Evolutionary conservation across 331 rosid genomes (phyloP).

Genomic region (Rosa hybrid): DNA sequence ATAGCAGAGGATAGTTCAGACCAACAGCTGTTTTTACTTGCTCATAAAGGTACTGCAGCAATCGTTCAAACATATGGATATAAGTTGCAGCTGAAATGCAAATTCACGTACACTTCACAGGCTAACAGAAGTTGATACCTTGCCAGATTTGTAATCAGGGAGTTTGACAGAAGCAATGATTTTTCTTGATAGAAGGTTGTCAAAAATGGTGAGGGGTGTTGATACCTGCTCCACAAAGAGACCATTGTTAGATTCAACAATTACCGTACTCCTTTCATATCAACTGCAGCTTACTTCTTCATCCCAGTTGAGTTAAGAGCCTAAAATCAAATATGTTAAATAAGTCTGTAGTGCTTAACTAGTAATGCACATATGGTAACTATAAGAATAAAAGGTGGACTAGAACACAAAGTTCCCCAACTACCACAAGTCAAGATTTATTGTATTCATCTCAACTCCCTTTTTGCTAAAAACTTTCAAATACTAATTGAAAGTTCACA

Average conservation of each 20-base stretch:
- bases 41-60: not conserved
- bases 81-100: not conserved
- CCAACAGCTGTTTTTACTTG: not conserved
- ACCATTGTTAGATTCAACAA: not conserved
- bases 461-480: not conserved
- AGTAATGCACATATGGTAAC: too few relatives aligned
- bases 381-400: not conserved
- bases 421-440: not conserved
- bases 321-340: not conserved
- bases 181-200: not conserved
- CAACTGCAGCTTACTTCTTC: not conserved
- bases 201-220: not conserved
- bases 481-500: not conserved
- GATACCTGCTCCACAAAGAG: not conserved
- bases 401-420: not conserved
- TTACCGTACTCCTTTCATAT: not conserved
- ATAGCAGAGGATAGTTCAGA: not conserved
- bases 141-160: not conserved
- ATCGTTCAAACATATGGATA: not conserved
- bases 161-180: not conserved
- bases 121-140: not conserved
- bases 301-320: not conserved
- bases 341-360: too few relatives aligned
- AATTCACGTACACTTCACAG: not conserved
- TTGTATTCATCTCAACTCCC: not conserved